phyloP scores from a whole-genome alignment of 306 rosid species.

The Lagenaria siceraria region DNA sequence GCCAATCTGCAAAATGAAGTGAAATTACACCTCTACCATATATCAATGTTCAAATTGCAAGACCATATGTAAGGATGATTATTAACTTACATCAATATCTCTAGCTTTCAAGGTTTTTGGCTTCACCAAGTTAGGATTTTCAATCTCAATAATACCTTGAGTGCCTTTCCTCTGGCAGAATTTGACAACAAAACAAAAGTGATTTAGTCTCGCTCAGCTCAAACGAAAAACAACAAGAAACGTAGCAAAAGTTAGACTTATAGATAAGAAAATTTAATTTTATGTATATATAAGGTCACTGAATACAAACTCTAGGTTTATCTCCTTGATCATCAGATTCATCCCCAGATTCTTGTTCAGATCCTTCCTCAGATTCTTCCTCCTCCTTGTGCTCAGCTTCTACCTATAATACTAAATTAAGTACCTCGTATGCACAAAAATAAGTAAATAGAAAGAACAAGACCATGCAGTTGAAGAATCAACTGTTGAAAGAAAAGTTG shows the following conservation, averaged over 20 bases:
- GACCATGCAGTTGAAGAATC: neutral
- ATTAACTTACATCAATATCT: slow-evolving; percentile 60
- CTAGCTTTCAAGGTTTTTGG: slow-evolving; percentile 59
- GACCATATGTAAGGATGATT: slow-evolving; percentile 5
- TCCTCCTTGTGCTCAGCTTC: slow-evolving; percentile 41
- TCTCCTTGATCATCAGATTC: slow-evolving; percentile 31
- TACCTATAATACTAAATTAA: slow-evolving; percentile 32
- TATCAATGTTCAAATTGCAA: neutral
- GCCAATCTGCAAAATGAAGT: slow-evolving; percentile 31
- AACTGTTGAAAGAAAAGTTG: neutral
- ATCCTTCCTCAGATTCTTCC: slow-evolving; percentile 39
- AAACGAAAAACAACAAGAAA: neutral
- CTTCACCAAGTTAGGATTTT: slow-evolving; percentile 83
- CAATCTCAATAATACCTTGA: slow-evolving; percentile 79
- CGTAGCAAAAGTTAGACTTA: neutral
- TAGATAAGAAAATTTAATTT: neutral
- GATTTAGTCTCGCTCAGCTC: neutral
- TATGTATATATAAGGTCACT: neutral
- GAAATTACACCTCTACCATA: neutral
- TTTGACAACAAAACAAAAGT: slow-evolving; percentile 4
- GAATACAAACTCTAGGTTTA: slow-evolving; percentile 22
- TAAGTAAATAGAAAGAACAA: neutral
- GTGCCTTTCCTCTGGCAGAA: slow-evolving; percentile 65
- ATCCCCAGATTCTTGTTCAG: slow-evolving; percentile 48
- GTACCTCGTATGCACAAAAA: slow-evolving; percentile 8